A percentile compares a stretch with the other conserved stretches of the same genome.
Evolutionary conservation across 345 rosid genomes (phyloP).

Genomic region (Euphorbia tirucalli): DNA sequence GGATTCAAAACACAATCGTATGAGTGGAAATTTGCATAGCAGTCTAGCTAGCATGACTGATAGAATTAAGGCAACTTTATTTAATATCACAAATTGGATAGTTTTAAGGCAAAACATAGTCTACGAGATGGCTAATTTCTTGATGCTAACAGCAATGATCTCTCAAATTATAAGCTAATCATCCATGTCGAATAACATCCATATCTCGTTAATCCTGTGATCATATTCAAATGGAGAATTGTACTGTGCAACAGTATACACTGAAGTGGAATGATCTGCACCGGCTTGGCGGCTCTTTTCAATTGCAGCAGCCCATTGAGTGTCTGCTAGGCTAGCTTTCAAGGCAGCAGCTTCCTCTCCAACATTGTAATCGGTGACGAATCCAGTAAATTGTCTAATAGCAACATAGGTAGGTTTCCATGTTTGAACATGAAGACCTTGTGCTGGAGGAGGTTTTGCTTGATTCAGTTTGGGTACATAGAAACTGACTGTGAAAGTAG

Average conservation of each 20-base stretch:
- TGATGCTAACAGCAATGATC: too few relatives aligned
- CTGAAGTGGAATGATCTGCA: slow-evolving; percentile 25
- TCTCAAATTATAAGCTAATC: too few relatives aligned
- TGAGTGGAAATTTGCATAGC: too few relatives aligned
- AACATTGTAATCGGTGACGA: slow-evolving; percentile 49
- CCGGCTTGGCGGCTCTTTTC: slow-evolving; percentile 36
- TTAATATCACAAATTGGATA: too few relatives aligned
- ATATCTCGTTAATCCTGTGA: slow-evolving; percentile 76
- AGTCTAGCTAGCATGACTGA: too few relatives aligned
- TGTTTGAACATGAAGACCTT: slow-evolving; percentile 64
- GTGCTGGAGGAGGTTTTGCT: slow-evolving; percentile 66
- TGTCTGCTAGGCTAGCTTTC: slow-evolving; percentile 53
- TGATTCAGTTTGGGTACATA: slow-evolving; percentile 77
- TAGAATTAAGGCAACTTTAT: too few relatives aligned
- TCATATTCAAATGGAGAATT: slow-evolving; percentile 81
- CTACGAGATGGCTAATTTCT: too few relatives aligned
- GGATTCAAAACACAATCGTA: too few relatives aligned
- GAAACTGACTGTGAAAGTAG: slow-evolving; percentile 73
- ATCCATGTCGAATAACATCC: slow-evolving; percentile 54
- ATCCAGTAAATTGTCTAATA: slow-evolving; percentile 71
- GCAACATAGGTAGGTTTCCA: slow-evolving; percentile 61
- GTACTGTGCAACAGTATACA: slow-evolving; percentile 75
- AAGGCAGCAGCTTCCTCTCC: slow-evolving; percentile 80
- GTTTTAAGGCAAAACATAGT: too few relatives aligned
- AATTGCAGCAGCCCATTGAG: slow-evolving; percentile 60